Evolutionary conservation across 306 rosid genomes (phyloP).

Genomic region (Geum urbanum): DNA sequence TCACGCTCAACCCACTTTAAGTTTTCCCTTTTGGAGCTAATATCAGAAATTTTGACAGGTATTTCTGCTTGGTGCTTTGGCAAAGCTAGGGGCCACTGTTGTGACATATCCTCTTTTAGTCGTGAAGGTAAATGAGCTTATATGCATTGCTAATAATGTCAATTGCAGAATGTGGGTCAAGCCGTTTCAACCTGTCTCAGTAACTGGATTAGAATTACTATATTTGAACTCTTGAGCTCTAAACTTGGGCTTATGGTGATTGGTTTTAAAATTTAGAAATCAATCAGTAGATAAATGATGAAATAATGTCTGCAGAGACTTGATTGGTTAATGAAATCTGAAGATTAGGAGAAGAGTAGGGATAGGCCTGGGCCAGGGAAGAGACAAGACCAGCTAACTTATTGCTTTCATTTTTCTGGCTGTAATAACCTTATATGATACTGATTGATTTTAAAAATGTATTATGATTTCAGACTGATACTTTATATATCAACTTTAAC

Average conservation of each 20-base stretch:
- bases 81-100: conserved; percentile 94
- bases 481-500: neutral
- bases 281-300: neutral
- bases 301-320: neutral
- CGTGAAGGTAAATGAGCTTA: conserved; percentile 63
- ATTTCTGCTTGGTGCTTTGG: conserved; percentile 89
- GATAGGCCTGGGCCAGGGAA: neutral
- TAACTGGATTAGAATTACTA: neutral
- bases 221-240: neutral
- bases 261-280: neutral
- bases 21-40: conserved; percentile 17
- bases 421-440: neutral
- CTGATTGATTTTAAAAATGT: neutral
- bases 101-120: conserved; percentile 91
- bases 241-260: neutral
- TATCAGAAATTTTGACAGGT: conserved; percentile 42
- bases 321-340: neutral
- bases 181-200: neutral
- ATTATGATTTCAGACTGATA: neutral
- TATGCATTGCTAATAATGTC: neutral
- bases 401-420: neutral
- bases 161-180: neutral
- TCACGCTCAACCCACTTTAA: conserved; percentile 7
- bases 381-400: neutral
- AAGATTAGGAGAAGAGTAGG: neutral